phyloP scores from a whole-genome alignment of 1,284 basidiomycete genomes.

The Moesziomyces aphidis region DNA sequence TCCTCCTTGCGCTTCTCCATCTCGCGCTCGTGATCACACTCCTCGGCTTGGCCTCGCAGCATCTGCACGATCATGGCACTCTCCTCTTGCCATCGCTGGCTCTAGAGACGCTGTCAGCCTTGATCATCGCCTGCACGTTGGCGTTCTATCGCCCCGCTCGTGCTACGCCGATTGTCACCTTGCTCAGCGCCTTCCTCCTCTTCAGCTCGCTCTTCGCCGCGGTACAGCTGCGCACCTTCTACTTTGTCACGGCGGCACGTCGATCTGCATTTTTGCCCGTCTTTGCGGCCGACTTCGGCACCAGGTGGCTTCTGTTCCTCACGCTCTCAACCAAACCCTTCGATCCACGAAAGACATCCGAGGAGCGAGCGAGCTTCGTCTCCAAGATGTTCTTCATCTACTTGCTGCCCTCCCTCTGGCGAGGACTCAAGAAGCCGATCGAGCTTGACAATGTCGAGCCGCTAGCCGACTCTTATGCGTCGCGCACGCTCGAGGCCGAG shows the following conservation, averaged over 20 bases:
- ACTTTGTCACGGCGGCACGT: constrained; percentile 11
- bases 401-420: constrained; percentile 18
- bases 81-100: constrained; percentile 7
- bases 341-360: constrained; percentile 15
- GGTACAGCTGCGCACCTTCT: constrained; percentile 23
- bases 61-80: not conserved
- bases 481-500: constrained; percentile 7
- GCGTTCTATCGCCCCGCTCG: constrained; percentile 7
- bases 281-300: constrained; percentile 13
- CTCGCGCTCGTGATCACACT: constrained; percentile 5
- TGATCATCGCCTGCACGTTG: constrained; percentile 10
- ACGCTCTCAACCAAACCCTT: constrained; percentile 27
- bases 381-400: constrained; percentile 35
- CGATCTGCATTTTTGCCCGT: constrained; percentile 13
- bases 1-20: constrained; percentile 7
- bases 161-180: constrained; percentile 7
- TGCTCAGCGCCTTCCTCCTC: constrained; percentile 24
- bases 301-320: constrained; percentile 14
- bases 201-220: constrained; percentile 31
- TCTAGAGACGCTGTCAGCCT: constrained; percentile 15
- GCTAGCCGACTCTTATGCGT: constrained; percentile 13
- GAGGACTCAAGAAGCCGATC: constrained; percentile 17
- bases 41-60: constrained; percentile 2
- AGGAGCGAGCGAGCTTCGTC: constrained; percentile 31
- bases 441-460: constrained; percentile 25